Conservation (phyloP, 805 yeast genomes). For the Blastobotrys peoriensis region DNA sequence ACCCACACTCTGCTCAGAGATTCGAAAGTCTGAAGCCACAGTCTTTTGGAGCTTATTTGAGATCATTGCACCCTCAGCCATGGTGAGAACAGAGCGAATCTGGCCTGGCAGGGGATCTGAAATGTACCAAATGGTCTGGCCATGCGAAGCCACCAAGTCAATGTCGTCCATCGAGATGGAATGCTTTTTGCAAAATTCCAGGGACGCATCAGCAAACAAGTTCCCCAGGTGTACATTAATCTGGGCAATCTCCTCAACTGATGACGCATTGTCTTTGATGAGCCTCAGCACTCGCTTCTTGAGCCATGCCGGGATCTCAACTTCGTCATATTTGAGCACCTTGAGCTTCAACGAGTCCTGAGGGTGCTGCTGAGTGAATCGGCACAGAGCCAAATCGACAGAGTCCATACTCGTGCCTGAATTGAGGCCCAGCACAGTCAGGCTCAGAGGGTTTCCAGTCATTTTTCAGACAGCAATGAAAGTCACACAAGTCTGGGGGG, state of each 20-base stretch:
- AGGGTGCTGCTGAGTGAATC: slow-evolving; percentile 11
- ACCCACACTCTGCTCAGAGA: slow-evolving; percentile 26
- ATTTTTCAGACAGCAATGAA: too few species aligned
- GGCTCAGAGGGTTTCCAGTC: background rate
- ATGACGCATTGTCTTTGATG: slow-evolving; percentile 12
- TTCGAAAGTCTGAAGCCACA: slow-evolving; percentile 24
- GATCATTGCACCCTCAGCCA: slow-evolving; percentile 24
- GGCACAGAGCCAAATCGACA: slow-evolving; percentile 15
- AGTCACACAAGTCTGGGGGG: too few species aligned
- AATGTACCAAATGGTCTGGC: slow-evolving; percentile 28
- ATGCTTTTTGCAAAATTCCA: slow-evolving; percentile 11
- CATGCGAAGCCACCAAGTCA: slow-evolving; percentile 26
- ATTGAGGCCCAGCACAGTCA: slow-evolving; percentile 19
- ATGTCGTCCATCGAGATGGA: slow-evolving; percentile 8
- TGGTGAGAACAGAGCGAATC: slow-evolving; percentile 20
- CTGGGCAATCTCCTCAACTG: slow-evolving; percentile 15
- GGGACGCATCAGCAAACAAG: slow-evolving; percentile 16
- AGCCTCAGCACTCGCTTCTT: slow-evolving; percentile 13
- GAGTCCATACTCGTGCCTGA: slow-evolving; percentile 19
- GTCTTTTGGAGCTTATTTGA: slow-evolving; percentile 19
- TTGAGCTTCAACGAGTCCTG: slow-evolving; percentile 9
- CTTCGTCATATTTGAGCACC: slow-evolving; percentile 13
- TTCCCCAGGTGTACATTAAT: slow-evolving; percentile 16
- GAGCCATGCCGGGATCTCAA: slow-evolving; percentile 10
- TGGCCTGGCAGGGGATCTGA: slow-evolving; percentile 18